Conservation (phyloP, 2,329 filamentous ascomycete genomes). For the Byssoonygena ceratinophila region DNA sequence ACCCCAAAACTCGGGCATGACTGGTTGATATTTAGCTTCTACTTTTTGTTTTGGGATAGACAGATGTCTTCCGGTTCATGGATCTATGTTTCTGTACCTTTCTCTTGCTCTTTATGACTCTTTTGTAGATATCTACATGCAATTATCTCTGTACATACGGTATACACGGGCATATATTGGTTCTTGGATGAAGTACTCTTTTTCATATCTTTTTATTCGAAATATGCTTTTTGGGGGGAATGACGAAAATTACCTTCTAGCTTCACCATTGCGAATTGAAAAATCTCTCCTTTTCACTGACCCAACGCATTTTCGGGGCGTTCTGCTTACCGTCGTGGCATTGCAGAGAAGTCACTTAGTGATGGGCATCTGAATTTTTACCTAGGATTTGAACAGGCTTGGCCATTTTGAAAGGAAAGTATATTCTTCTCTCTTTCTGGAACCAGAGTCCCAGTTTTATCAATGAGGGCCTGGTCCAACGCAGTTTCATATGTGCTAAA, state of each 20-base stretch:
- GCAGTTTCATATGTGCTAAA: constrained; percentile 15
- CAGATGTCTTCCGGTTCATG: background rate
- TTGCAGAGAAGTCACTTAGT: too few species aligned
- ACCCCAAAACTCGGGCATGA: background rate
- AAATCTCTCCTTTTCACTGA: too few species aligned
- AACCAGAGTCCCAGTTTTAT: constrained; percentile 7
- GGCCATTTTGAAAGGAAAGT: constrained; percentile 13
- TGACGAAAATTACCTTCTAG: too few species aligned
- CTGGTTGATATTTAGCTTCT: background rate
- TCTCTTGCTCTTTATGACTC: background rate
- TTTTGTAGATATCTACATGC: background rate
- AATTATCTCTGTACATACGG: background rate
- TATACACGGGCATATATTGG: too few species aligned
- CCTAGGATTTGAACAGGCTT: constrained; percentile 15
- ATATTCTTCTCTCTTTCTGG: constrained; percentile 12
- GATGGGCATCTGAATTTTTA: background rate
- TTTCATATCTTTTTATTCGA: too few species aligned
- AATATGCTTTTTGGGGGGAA: too few species aligned
- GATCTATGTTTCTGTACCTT: background rate
- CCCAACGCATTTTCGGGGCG: background rate
- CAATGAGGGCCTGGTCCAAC: constrained; percentile 10
- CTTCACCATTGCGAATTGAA: too few species aligned
- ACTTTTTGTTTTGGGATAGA: background rate
- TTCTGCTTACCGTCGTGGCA: background rate
- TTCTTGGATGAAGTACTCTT: too few species aligned